A percentile compares a stretch with the other conserved stretches of the same genome.
Conservation (phyloP, 768 basidiomycete species). For the Xerocomellus dryophilus region DNA sequence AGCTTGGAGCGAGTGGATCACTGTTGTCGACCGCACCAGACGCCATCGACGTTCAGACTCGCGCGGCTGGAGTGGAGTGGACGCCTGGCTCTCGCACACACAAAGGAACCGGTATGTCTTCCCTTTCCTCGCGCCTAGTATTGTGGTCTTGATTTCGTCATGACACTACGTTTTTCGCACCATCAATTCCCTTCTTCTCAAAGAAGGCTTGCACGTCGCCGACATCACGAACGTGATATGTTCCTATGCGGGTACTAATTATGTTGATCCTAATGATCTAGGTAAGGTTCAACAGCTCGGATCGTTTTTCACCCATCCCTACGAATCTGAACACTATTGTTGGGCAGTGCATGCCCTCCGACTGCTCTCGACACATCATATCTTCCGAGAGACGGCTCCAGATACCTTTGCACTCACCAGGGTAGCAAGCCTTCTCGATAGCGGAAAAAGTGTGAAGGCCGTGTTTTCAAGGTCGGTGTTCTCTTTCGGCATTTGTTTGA, state of each 20-base stretch:
- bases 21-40: not conserved
- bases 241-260: constrained; percentile 14
- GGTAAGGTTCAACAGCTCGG: constrained; percentile 1
- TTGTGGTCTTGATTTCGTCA: not conserved
- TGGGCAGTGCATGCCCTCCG: constrained; percentile 65
- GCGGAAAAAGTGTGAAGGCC: constrained; percentile 53
- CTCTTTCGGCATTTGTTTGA: not conserved
- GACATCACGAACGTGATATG: constrained; percentile 25
- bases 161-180: not conserved
- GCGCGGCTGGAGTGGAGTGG: not conserved
- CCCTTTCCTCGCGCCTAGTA: too few relatives aligned
- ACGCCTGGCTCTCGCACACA: not conserved
- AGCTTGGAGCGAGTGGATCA: not conserved
- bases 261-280: constrained; percentile 20
- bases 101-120: constrained; percentile 6
- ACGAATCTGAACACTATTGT: not conserved
- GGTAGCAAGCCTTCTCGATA: constrained; percentile 65
- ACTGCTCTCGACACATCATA: constrained; percentile 75
- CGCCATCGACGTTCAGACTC: not conserved
- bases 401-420: constrained; percentile 73
- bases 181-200: not conserved
- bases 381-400: constrained; percentile 64
- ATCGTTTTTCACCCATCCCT: not conserved
- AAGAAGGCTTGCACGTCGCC: constrained; percentile 20
- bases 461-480: constrained; percentile 45